Base-by-base conservation (phyloP, 306 rosid genomes). In the Adenanthera pavonina region DNA sequence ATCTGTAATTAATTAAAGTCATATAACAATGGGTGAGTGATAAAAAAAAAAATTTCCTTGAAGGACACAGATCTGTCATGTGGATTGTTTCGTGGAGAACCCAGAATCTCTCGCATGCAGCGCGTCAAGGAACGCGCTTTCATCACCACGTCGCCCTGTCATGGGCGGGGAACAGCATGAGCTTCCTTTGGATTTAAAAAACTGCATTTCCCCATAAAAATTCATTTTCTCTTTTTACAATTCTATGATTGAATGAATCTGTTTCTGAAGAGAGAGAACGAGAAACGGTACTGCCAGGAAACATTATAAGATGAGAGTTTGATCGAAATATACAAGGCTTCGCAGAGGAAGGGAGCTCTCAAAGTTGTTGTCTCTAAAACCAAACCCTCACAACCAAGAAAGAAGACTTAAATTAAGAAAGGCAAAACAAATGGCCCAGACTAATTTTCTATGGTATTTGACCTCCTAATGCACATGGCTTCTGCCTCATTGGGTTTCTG, bases 401-500 rank as follows among this genome's bases (percentile, higher is more conserved):
- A 70, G 80, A 61, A 57, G 80, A 73, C 33, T 48, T 46, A 82
- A 51, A 79, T 64, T 61, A 13, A 83, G 49, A 61, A 7, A 75
- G 56, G 20, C 34, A 64, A 3, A 57, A 40, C 25, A 48, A 38
- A 73, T 34, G 78, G 74, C 85, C 0, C 64, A 75, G 86, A 88
- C 20, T 83, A 86, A 82, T 90, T 89, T 87, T 90, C 85, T 92
- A 88, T 85, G 80, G 85, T 88, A 82, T 89, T 89, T 88, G 84
- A 91, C 92, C 98, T 96, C 95, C 86, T 60, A 81, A 89, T 89
- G 92, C 98, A 92, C 99, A 92, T 96, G 98, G 94, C 90, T 89
- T 89, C 94, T 91, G 36, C 35, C 36, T 19, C 17, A 47, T 89
- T 38, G 90, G 89, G 88, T 85, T 89, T 85, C 94, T 91, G 87